A percentile compares a stretch with the other conserved stretches of the same genome.
These are phyloP conservation scores for Ophiostoma sp. DNA, from an alignment of 2,329 filamentous ascomycete genomes.

Conservation along the genomic window DNA sequence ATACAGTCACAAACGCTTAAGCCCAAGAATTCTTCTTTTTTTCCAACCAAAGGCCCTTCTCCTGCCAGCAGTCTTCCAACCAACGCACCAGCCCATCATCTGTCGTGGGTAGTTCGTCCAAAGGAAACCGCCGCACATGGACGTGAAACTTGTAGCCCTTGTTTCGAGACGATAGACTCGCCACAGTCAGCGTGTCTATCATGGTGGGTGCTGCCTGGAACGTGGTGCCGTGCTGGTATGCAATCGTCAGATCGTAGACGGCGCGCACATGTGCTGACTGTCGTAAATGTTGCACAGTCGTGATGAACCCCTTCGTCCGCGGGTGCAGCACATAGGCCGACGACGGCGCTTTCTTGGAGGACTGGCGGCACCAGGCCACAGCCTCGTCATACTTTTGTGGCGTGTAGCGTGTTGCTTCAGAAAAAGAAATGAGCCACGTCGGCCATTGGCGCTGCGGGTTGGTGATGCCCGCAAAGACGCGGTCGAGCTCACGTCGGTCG, in stretches of 20 bases:
- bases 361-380: conserved; percentile 47
- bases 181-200: conserved; percentile 47
- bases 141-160: conserved; percentile 4
- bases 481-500: conserved; percentile 52
- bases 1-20: neutral
- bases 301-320: neutral
- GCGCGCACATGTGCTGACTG: conserved; percentile 48
- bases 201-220: conserved; percentile 44
- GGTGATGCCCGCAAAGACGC: conserved; percentile 52
- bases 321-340: conserved; percentile 1
- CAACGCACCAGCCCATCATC: neutral
- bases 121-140: neutral
- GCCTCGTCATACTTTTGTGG: conserved; percentile 48
- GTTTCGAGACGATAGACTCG: conserved; percentile 30
- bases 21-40: neutral
- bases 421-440: conserved; percentile 60
- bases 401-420: conserved; percentile 58
- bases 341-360: conserved; percentile 50
- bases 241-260: conserved; percentile 52
- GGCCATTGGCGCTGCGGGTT: conserved; percentile 44
- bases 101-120: neutral
- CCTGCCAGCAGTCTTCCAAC: neutral
- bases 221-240: conserved; percentile 43
- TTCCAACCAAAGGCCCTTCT: neutral
- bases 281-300: conserved; percentile 50